Conservation (phyloP, 148 eudicot species). For the Camellia japonica region DNA sequence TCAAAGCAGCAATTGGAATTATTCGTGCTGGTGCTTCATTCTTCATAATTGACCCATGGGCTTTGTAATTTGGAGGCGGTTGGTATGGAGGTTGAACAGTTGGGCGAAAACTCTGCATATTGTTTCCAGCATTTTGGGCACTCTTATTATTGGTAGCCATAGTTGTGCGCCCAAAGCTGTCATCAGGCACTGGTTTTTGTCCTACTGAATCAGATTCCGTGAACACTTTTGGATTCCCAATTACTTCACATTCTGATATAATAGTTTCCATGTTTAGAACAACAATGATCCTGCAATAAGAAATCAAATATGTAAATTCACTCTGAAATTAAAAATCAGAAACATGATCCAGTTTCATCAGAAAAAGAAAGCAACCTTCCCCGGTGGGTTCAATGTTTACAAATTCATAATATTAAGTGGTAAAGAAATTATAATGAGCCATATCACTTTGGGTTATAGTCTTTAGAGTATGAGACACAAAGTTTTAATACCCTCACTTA, state of each 20-base stretch:
- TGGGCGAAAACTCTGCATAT: conserved; percentile 50
- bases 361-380: not conserved
- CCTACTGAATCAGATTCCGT: conserved; percentile 37
- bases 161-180: conserved; percentile 16
- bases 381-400: not conserved
- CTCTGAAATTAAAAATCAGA: conserved; percentile 1
- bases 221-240: conserved; percentile 67
- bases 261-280: conserved; percentile 89
- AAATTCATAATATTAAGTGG: not conserved
- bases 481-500: not conserved
- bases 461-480: not conserved
- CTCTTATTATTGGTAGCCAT: conserved; percentile 25
- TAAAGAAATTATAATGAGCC: not conserved
- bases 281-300: conserved; percentile 81
- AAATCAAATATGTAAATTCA: conserved; percentile 1
- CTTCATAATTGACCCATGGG: conserved; percentile 87
- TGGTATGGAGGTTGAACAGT: conserved; percentile 90
- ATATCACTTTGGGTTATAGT: not conserved
- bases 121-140: conserved; percentile 34
- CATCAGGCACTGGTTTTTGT: conserved; percentile 40
- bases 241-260: conserved; percentile 69
- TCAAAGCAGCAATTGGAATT: conserved; percentile 88
- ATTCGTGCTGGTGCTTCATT: conserved; percentile 96
- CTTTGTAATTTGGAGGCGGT: conserved; percentile 85
- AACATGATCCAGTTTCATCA: conserved; percentile 6